A percentile compares a stretch with the other conserved stretches of the same genome.
Conservation (phyloP, 352 stramenopile species). For the Globisporangium emineosum region DNA sequence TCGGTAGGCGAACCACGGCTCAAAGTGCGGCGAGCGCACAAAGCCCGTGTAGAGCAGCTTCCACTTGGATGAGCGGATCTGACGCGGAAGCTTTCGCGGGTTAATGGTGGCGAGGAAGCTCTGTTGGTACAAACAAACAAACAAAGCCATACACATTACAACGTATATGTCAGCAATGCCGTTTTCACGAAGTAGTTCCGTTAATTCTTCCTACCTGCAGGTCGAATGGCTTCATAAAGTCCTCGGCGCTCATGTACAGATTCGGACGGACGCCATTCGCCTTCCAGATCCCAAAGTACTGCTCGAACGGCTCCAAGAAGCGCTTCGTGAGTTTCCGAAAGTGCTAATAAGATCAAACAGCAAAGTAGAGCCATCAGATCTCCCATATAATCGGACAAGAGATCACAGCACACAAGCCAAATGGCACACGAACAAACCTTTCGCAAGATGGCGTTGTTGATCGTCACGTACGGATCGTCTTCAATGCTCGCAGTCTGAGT, state of each 20-base stretch:
- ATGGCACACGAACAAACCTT: constrained; percentile 30
- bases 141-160: background rate
- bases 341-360: constrained; percentile 47
- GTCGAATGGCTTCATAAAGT: constrained; percentile 79
- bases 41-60: constrained; percentile 70
- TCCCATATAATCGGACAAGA: too few species aligned
- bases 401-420: background rate
- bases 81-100: constrained; percentile 42
- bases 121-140: constrained; percentile 17
- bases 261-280: constrained; percentile 49
- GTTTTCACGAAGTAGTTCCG: background rate
- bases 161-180: background rate
- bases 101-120: constrained; percentile 61
- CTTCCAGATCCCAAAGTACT: constrained; percentile 86
- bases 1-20: constrained; percentile 73
- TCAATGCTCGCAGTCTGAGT: constrained; percentile 49
- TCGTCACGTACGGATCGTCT: constrained; percentile 64
- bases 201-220: constrained; percentile 24
- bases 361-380: too few species aligned
- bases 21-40: constrained; percentile 66
- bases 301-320: constrained; percentile 86
- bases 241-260: constrained; percentile 62
- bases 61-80: constrained; percentile 70
- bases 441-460: constrained; percentile 85
- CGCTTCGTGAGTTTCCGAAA: constrained; percentile 82